These are phyloP conservation scores for Scenedesmus sp. DNA, from an alignment of 163 green algal species.

Conservation along the genomic window DNA sequence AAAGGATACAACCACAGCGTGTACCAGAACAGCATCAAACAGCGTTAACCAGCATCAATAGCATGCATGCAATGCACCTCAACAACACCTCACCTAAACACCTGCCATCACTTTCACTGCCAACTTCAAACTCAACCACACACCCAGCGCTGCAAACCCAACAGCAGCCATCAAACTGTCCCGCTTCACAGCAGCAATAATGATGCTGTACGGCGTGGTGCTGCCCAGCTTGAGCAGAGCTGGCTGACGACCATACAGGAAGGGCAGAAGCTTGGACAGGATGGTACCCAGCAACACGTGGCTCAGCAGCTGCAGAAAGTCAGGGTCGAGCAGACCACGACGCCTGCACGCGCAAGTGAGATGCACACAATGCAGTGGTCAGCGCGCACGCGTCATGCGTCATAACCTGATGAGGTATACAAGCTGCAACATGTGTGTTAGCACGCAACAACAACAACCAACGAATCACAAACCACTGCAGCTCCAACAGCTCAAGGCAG, in stretches of 20 bases:
- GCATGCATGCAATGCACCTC: background rate
- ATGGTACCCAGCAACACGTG: slow-evolving; percentile 66
- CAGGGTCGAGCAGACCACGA: slow-evolving; percentile 64
- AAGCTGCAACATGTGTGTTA: no score
- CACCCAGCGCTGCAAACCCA: slow-evolving; percentile 52
- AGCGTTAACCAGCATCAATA: background rate
- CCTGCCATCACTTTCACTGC: slow-evolving; percentile 3
- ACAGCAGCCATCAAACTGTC: slow-evolving; percentile 54
- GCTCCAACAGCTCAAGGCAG: no score
- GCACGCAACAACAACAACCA: no score
- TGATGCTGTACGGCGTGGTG: slow-evolving; percentile 58
- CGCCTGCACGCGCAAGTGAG: slow-evolving; percentile 52
- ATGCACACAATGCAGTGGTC: no score
- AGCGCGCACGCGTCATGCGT: no score
- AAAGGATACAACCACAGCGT: no score
- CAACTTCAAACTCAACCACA: slow-evolving; percentile 50
- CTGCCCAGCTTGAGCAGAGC: slow-evolving; percentile 64
- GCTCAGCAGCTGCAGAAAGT: slow-evolving; percentile 70
- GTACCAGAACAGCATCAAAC: background rate
- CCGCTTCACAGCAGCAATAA: slow-evolving; percentile 57
- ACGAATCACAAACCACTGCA: no score
- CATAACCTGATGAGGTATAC: no score
- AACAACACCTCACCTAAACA: background rate
- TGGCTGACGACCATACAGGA: slow-evolving; percentile 67
- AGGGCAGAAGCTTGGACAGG: slow-evolving; percentile 67